Conservation (phyloP, 2,329 filamentous ascomycete species). For the Colletotrichum sp. region DNA sequence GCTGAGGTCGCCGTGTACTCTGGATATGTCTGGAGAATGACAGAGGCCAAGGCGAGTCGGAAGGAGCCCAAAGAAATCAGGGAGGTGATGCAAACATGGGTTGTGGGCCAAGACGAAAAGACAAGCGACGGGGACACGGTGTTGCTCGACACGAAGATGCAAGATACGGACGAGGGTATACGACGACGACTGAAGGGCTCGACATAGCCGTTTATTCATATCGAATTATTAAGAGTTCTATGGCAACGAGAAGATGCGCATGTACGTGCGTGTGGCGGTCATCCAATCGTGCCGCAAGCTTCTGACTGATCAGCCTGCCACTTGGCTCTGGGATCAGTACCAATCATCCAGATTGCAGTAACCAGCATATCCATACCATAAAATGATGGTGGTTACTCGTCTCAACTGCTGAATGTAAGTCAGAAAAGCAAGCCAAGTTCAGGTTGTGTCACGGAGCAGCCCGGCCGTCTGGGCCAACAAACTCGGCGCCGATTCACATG, state of each 20-base stretch:
- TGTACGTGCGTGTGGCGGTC: neutral
- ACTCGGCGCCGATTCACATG: neutral
- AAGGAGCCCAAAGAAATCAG: constrained; percentile 67
- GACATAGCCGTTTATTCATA: neutral
- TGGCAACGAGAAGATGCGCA: neutral
- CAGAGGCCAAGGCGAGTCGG: constrained; percentile 69
- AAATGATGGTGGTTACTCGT: neutral
- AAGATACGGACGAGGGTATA: constrained; percentile 11
- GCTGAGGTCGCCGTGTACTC: no score
- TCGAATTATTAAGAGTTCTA: neutral
- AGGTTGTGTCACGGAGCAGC: neutral
- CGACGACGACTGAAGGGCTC: constrained; percentile 3
- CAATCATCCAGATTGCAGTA: neutral
- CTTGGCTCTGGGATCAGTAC: neutral
- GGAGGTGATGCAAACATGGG: constrained; percentile 75
- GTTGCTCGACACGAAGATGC: neutral
- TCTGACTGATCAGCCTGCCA: neutral
- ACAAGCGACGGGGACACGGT: neutral
- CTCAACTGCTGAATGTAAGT: neutral
- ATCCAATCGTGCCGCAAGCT: neutral
- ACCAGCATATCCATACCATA: neutral
- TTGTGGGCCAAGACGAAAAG: constrained; percentile 50
- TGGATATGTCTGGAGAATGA: constrained; percentile 75
- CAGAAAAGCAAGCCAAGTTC: neutral
- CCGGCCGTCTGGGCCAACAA: neutral